phyloP scores from a whole-genome alignment of 345 rosid species.

The Citrus trifoliata region DNA sequence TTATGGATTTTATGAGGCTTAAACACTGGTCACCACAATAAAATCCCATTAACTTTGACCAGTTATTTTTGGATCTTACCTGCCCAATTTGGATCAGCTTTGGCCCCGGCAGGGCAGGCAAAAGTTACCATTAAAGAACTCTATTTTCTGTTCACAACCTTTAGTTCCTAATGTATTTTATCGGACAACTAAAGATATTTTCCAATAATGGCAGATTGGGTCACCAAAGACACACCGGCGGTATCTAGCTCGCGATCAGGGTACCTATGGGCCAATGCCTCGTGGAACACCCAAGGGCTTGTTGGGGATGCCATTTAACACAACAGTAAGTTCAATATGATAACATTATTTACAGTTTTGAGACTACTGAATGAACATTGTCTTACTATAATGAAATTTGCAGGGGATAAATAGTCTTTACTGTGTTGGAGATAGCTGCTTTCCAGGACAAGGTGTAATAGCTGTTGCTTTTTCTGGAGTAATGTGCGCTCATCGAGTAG shows the following conservation, averaged over 20 bases:
- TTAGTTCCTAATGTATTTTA: not conserved
- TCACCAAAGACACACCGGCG: conserved; percentile 91
- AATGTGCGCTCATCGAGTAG: conserved; percentile 96
- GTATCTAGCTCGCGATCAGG: conserved; percentile 75
- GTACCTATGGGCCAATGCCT: conserved; percentile 97
- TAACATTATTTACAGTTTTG: not conserved
- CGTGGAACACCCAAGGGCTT: conserved; percentile 83
- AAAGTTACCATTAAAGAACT: not conserved
- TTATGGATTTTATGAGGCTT: not conserved
- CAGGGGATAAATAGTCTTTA: conserved; percentile 79
- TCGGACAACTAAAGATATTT: not conserved
- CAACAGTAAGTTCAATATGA: conserved; percentile 53
- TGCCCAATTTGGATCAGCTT: not conserved
- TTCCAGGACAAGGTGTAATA: conserved; percentile 98
- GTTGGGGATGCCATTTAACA: conserved; percentile 94
- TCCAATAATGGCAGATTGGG: conserved; percentile 52
- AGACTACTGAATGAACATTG: conserved; percentile 4
- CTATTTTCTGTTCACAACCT: not conserved
- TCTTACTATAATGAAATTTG: conserved; percentile 21
- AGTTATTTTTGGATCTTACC: not conserved
- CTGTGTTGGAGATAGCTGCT: conserved; percentile 97
- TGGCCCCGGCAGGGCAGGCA: not conserved
- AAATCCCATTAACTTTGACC: not conserved
- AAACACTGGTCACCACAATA: not conserved
- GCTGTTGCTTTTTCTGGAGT: conserved; percentile 97